These are phyloP conservation scores for Venturia effusa DNA, from an alignment of 2,329 filamentous ascomycete genomes.

Conservation along the genomic window DNA sequence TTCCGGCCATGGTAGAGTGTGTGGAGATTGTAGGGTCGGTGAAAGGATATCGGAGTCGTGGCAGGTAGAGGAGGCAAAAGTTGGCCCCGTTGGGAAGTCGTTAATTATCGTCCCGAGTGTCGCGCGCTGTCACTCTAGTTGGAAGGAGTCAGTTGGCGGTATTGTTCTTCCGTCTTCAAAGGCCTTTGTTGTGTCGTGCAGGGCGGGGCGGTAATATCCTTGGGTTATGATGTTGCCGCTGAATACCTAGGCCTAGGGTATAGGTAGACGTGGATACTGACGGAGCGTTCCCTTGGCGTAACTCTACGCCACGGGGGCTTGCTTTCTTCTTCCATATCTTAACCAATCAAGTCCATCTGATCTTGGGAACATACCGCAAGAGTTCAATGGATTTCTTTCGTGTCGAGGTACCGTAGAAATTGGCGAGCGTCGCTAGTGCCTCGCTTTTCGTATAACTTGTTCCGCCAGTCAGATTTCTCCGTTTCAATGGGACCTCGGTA, in stretches of 20 bases:
- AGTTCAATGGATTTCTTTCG: neutral
- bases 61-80: conserved; percentile 12
- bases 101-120: neutral
- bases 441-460: too few species aligned
- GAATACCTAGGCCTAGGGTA: too few species aligned
- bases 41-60: conserved; percentile 5
- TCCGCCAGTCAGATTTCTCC: too few species aligned
- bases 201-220: neutral
- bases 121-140: too few species aligned
- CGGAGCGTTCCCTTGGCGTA: too few species aligned
- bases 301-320: neutral
- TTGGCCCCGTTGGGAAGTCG: neutral
- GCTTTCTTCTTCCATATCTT: neutral
- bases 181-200: neutral
- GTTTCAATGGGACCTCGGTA: too few species aligned
- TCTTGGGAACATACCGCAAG: neutral
- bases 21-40: conserved; percentile 7
- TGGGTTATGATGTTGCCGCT: neutral
- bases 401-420: neutral
- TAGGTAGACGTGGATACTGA: neutral
- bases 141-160: neutral
- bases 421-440: too few species aligned
- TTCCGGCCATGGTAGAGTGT: conserved; percentile 64
- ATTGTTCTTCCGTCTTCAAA: neutral
- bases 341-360: neutral